Base-by-base conservation (phyloP, 108 stramenopile genomes). In the Nitzschia sp. region DNA sequence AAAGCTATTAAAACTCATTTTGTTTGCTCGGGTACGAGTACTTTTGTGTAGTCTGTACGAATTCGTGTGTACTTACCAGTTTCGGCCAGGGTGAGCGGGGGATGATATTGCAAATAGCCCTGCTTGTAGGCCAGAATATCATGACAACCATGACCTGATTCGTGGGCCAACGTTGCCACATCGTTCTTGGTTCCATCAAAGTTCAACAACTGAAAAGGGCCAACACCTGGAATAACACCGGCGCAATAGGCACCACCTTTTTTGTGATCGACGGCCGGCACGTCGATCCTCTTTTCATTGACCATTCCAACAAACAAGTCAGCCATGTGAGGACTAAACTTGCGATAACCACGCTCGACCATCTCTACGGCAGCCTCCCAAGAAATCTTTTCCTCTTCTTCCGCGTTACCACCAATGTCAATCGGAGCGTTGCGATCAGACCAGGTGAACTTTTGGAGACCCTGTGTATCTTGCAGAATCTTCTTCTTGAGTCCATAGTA, bases 161-260 rank as follows among this genome's bases (percentile, higher is more conserved):
- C 79, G 48, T 80, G 79, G 4, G 79, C 79, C 25, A 62, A 19
- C 17, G 73, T 80, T 15, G 79, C 73, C 11, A 75, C 74, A 47
- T 80, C 79, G 25, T 66, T 56, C 36, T 80, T 80, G 63, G 79
- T 75, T 2, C 79, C 79, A 66, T 76, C 79, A 66, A 72, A 80
- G 74, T 80, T 80, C 27, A 80, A 46, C 17, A 80, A 63, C 46
- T 75, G 79, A 63, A 73, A 80, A 5, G 79, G 79, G 31, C 79
- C 79, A 48, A 80, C 45, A 5, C 79, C 79, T 23, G 79, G 79
- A 23, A 80, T 63, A 1, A 72, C 79, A 41, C 71, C 79, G 26
- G 63, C 65, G 66, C 79, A 80, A 54, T 80, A 80, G 30, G 79
- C 79, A 35, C 79, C 79, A 45, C 79, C 79, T 36, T 71, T 75